Percentiles rank a stretch among this genome's conserved stretches.
phyloP scores from a whole-genome alignment of 1,284 basidiomycete species.

The Leccinum huronense region DNA sequence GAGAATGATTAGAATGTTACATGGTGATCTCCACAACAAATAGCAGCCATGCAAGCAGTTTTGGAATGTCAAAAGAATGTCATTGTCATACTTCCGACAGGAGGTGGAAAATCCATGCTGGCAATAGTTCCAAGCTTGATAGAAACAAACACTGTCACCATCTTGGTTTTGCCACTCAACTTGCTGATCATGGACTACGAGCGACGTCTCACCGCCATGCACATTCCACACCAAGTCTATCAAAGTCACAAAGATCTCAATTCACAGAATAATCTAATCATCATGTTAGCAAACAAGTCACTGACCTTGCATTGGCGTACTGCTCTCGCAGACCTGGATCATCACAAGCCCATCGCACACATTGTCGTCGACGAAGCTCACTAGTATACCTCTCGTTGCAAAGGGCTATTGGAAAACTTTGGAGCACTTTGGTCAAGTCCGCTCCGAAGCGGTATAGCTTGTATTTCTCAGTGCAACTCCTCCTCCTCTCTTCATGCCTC shows the following conservation, averaged over 20 bases:
- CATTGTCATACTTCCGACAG: neutral
- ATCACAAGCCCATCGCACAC: neutral
- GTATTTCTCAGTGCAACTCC: conserved; percentile 1
- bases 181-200: conserved; percentile 15
- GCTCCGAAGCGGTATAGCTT: neutral
- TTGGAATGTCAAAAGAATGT: neutral
- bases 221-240: conserved; percentile 7
- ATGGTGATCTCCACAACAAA: no score
- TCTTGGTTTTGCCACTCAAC: conserved; percentile 10
- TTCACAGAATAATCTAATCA: conserved; percentile 1
- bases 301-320: neutral
- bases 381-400: neutral
- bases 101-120: conserved; percentile 18
- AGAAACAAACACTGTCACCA: neutral
- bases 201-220: neutral
- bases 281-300: conserved; percentile 11
- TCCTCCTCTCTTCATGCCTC: neutral
- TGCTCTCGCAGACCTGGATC: accelerated
- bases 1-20: no score
- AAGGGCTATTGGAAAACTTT: neutral
- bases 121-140: conserved; percentile 11
- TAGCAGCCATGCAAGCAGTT: neutral
- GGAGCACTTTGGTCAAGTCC: neutral
- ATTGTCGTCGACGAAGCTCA: conserved; percentile 5
- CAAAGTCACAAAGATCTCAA: neutral